Percentiles rank a stretch among this genome's conserved stretches.
Conservation (phyloP, 805 yeast genomes). For the Suhomyces sp. region DNA sequence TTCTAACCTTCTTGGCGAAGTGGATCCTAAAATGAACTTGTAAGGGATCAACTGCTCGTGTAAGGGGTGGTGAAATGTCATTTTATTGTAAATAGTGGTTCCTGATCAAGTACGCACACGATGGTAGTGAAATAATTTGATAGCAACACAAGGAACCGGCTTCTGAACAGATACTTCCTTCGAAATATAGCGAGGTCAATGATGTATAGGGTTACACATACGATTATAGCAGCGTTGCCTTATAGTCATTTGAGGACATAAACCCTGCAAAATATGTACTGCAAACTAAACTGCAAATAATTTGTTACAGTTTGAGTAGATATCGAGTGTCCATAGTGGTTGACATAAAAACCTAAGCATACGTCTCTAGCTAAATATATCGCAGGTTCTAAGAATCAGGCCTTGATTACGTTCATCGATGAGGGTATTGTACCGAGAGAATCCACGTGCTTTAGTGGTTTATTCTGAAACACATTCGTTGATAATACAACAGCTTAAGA, state of each 20-base stretch:
- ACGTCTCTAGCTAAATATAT: neutral
- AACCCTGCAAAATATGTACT: neutral
- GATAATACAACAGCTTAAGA: conserved; percentile 21
- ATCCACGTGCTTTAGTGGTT: conserved; percentile 30
- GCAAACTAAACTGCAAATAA: neutral
- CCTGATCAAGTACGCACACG: neutral
- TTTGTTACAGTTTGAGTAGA: conserved; percentile 2
- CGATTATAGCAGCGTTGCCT: neutral
- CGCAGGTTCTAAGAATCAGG: neutral
- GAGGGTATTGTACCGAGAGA: conserved; percentile 31
- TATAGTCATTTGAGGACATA: neutral
- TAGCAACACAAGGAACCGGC: neutral
- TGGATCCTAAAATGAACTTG: conserved; percentile 68
- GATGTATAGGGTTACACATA: neutral
- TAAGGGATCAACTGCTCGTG: conserved; percentile 17
- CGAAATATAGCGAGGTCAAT: neutral
- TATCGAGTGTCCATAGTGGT: conserved; percentile 2
- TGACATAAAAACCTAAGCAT: neutral
- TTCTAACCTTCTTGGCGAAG: conserved; percentile 77
- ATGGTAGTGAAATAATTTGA: neutral
- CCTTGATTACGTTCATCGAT: conserved; percentile 10
- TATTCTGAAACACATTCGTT: conserved; percentile 30
- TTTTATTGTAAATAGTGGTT: neutral
- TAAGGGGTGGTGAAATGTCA: conserved; percentile 11
- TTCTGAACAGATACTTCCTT: neutral